phyloP scores from a whole-genome alignment of 1,139 yeast genomes.

The Starmera stellimalicola region DNA sequence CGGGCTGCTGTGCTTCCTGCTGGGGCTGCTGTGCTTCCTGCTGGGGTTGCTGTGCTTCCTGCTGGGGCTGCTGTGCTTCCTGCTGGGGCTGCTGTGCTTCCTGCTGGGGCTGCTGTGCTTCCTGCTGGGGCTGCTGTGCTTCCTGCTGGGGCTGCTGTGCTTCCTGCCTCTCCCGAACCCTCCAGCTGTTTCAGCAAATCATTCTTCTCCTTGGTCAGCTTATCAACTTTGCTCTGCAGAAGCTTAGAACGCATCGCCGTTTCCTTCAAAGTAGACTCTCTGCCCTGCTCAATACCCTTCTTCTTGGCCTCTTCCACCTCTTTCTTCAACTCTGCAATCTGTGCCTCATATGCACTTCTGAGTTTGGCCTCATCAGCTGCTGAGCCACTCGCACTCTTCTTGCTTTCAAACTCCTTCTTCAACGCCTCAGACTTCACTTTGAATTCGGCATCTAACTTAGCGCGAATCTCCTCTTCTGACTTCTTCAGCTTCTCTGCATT shows the following conservation, averaged over 20 bases:
- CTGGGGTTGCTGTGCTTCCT: background rate
- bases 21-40: background rate
- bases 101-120: background rate
- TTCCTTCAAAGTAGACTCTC: slow-evolving; percentile 26
- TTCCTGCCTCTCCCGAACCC: slow-evolving; percentile 1
- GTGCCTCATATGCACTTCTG: slow-evolving; percentile 15
- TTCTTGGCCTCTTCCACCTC: slow-evolving; percentile 25
- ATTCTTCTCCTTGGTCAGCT: slow-evolving; percentile 23
- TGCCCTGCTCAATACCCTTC: slow-evolving; percentile 29
- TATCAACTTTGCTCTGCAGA: slow-evolving; percentile 24
- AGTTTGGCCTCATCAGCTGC: slow-evolving; percentile 4
- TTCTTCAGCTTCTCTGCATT: slow-evolving; percentile 25
- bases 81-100: background rate
- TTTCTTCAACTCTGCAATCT: slow-evolving; percentile 7
- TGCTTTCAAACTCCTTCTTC: slow-evolving; percentile 9
- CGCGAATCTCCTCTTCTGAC: slow-evolving; percentile 26
- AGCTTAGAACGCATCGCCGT: slow-evolving; percentile 25
- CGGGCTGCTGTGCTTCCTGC: slow-evolving; percentile 6
- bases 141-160: background rate
- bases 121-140: background rate
- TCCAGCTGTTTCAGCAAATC: slow-evolving; percentile 18
- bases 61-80: background rate
- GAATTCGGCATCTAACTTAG: slow-evolving; percentile 16
- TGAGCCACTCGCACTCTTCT: slow-evolving; percentile 2
- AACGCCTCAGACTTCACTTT: slow-evolving; percentile 5